phyloP scores from a whole-genome alignment of 345 rosid species.

The Rhizophora mangle region DNA sequence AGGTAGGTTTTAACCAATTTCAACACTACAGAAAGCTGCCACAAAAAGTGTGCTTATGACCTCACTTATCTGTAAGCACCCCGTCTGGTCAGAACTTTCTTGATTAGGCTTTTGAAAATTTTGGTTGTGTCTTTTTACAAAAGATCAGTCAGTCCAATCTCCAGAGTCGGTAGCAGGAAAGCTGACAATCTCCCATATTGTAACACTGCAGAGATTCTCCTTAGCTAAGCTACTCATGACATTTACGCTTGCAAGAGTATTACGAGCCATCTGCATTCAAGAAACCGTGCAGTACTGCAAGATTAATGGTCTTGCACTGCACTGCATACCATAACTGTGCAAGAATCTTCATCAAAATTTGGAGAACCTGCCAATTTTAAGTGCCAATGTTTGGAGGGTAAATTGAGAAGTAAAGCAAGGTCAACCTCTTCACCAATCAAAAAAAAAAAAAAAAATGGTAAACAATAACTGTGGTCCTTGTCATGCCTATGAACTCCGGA shows the following conservation, averaged over 20 bases:
- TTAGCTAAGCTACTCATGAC: neutral
- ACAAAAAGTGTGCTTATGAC: neutral
- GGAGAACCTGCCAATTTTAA: neutral
- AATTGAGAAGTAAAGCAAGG: too few species aligned
- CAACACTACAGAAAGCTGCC: conserved; percentile 1
- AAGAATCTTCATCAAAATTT: conserved; percentile 7
- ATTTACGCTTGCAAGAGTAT: neutral
- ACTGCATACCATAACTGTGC: neutral
- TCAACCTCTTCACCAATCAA: too few species aligned
- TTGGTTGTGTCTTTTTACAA: neutral
- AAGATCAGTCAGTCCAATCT: neutral
- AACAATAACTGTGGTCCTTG: too few species aligned
- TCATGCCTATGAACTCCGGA: too few species aligned
- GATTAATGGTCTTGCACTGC: neutral
- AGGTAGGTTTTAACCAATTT: conserved; percentile 1
- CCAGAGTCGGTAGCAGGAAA: neutral
- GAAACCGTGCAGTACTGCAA: neutral
- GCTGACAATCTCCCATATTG: too few species aligned
- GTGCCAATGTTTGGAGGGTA: too few species aligned
- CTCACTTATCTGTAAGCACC: neutral
- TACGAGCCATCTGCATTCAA: neutral
- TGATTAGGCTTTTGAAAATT: neutral
- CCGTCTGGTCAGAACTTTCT: neutral
- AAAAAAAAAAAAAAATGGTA: too few species aligned
- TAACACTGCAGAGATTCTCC: neutral